These are phyloP conservation scores for Candida saitoana DNA, from an alignment of 805 yeast species.

Conservation along the genomic window DNA sequence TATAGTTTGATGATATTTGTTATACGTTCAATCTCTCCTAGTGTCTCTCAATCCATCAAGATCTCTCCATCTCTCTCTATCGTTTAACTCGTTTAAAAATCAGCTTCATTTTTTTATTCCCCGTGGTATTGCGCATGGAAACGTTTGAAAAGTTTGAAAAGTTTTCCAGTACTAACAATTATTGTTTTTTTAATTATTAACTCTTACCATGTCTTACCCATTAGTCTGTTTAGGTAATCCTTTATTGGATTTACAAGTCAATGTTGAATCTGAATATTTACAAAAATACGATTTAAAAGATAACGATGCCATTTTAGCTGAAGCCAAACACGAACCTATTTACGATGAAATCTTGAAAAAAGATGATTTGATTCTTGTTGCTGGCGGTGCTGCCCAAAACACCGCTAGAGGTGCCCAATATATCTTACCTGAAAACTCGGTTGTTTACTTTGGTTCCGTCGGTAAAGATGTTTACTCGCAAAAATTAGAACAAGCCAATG, in stretches of 20 bases:
- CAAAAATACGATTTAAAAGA: conserved; percentile 80
- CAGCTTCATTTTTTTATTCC: no score
- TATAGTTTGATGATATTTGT: no score
- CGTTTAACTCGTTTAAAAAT: no score
- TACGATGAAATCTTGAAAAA: conserved; percentile 69
- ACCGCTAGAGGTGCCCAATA: conserved; percentile 98
- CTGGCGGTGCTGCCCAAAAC: conserved; percentile 99
- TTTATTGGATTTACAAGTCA: conserved; percentile 79
- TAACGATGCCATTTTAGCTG: conserved; percentile 89
- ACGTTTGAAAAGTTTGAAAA: no score
- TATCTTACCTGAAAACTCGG: conserved; percentile 73
- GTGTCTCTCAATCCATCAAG: no score
- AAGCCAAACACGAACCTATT: conserved; percentile 80
- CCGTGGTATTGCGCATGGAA: no score
- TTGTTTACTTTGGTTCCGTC: conserved; percentile 92
- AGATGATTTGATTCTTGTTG: conserved; percentile 65
- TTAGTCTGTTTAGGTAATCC: conserved; percentile 92
- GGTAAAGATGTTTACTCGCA: conserved; percentile 89
- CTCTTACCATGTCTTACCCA: conserved; percentile 60
- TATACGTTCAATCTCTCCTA: no score
- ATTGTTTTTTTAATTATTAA: no score
- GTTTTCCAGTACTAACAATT: no score
- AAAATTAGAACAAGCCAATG: conserved; percentile 76
- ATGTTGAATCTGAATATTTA: conserved; percentile 63
- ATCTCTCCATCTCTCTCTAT: no score